Percentiles rank a stretch among this genome's conserved stretches.
These are phyloP conservation scores for Xylaria sp. DNA, from an alignment of 2,329 filamentous ascomycete species.

Conservation along the genomic window DNA sequence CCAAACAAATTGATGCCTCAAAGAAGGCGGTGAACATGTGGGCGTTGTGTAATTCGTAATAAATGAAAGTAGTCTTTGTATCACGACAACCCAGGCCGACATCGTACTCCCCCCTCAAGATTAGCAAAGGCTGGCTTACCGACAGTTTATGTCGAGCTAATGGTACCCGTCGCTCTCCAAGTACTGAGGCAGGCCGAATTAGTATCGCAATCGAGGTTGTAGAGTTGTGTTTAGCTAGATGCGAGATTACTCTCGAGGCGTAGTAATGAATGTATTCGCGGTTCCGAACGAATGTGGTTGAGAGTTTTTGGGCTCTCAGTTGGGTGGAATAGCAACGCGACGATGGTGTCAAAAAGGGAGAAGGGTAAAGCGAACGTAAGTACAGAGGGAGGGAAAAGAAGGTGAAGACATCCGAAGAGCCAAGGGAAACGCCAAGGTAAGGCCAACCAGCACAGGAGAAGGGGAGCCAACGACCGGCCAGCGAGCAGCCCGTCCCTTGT, in stretches of 20 bases:
- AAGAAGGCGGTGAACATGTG: background rate
- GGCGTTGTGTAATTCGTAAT: background rate
- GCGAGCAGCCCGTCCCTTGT: conserved; percentile 6
- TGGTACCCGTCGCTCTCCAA: no score
- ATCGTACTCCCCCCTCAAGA: background rate
- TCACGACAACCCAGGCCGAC: background rate
- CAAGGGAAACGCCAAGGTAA: conserved; percentile 16
- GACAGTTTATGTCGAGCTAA: background rate
- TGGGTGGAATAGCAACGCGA: conserved; percentile 51
- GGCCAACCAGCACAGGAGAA: conserved; percentile 4
- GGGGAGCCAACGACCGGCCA: conserved; percentile 18
- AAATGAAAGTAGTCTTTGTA: background rate
- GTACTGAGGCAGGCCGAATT: no score
- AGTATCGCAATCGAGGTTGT: no score
- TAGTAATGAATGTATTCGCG: conserved; percentile 35
- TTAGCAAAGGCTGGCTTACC: conserved; percentile 11
- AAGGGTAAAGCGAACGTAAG: conserved; percentile 31
- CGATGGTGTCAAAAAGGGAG: conserved; percentile 32
- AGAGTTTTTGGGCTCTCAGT: conserved; percentile 58
- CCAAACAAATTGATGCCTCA: background rate
- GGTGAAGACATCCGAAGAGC: conserved; percentile 9
- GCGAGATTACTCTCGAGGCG: conserved; percentile 11
- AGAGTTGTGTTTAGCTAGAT: no score
- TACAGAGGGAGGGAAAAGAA: conserved; percentile 22
- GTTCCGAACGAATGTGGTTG: conserved; percentile 62